Base-by-base conservation (phyloP, 192 early-diverging fungal genomes). In the Phycomyces blakesleeanus region DNA sequence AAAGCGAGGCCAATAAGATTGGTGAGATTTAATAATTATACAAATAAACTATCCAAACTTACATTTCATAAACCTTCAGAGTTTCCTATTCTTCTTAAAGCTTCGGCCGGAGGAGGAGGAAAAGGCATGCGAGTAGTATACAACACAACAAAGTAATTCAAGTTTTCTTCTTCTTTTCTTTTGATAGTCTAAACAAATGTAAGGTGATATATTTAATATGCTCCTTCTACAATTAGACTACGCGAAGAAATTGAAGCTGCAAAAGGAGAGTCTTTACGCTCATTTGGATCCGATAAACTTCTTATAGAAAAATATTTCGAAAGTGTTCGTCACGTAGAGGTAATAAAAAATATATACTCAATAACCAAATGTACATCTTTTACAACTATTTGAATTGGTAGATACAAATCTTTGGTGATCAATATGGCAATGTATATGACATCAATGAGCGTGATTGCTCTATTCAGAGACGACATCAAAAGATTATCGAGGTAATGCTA, bases 71-170 rank as follows among this genome's bases (percentile, higher is more conserved):
- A 37, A 49, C 26, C 22, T 57, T 27, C 62, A 67, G 84, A 81
- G 5, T 86, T 85, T 42, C 85, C 85, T 11, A 70, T 86, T 44
- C 74, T 86, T 14, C 51, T 86, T 40, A 86, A 86, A 66, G 85
- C 85, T 15, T 78, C 79, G 4, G 83, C 83, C 18, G 85, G 85
- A 58, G 85, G 85, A 27, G 85, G 85, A 66, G 83, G 83, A 25
- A 84, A 85, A 55, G 85, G 85, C n/a, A 86, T 86, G 85, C 78
- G 85, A 29, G 73, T 80, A 39, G 85, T 84, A 5, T 66, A 76
- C 37, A 68, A 78, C 34, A 77, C 74, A 18, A 54, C 26, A 24
- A 61, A 65, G 67, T 76, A 74, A n/a, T 61, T 53, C 15, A 55
- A 14, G 26, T 34, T 55, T 29, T n/a, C 12, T 56, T 16, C 37